These are phyloP conservation scores for Eremochloa ophiuroides DNA, from an alignment of 176 grass and related monocot genomes.

Conservation along the genomic window DNA sequence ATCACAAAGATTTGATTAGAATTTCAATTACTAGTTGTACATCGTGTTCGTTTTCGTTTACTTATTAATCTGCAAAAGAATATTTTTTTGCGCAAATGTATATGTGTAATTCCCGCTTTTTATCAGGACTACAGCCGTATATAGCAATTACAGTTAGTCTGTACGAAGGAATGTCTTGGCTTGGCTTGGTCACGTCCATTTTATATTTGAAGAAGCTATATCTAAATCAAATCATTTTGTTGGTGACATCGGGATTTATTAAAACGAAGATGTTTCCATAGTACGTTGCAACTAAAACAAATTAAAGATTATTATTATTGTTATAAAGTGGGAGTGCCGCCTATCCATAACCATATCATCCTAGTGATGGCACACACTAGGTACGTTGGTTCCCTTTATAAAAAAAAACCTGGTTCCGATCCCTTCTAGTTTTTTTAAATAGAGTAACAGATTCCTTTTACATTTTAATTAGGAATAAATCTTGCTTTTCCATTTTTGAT, in stretches of 20 bases:
- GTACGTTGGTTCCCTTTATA: neutral
- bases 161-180: neutral
- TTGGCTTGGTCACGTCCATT: neutral
- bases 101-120: neutral
- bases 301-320: neutral
- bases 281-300: neutral
- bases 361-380: neutral
- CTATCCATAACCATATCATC: neutral
- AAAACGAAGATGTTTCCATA: neutral
- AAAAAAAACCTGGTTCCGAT: neutral
- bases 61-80: neutral
- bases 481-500: neutral
- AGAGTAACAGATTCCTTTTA: neutral
- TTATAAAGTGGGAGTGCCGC: neutral
- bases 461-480: neutral
- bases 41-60: too few species aligned
- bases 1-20: neutral
- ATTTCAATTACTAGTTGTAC: neutral
- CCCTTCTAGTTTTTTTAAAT: neutral
- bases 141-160: too few species aligned
- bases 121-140: too few species aligned
- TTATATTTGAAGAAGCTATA: neutral
- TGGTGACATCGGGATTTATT: conserved; percentile 2
- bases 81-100: neutral
- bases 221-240: neutral